phyloP scores from a whole-genome alignment of 345 rosid species.

The Melaleuca quinquenervia region DNA sequence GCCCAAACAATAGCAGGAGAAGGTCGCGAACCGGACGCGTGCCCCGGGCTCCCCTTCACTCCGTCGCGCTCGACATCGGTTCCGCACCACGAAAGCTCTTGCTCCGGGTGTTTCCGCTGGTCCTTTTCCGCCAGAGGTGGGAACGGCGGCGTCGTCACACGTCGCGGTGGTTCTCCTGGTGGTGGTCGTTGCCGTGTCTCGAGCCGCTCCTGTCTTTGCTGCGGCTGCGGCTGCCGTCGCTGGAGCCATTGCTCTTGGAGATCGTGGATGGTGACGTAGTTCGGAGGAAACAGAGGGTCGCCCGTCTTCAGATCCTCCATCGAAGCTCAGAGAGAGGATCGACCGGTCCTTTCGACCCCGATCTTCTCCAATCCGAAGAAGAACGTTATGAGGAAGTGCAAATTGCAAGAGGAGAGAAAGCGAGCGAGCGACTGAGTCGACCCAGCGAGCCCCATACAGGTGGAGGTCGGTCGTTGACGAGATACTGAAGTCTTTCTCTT shows the following conservation, averaged over 20 bases:
- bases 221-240: neutral
- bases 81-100: neutral
- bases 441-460: neutral
- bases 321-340: neutral
- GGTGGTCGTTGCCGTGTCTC: neutral
- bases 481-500: neutral
- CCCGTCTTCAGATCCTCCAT: conserved; percentile 6
- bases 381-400: neutral
- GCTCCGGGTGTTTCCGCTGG: neutral
- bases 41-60: neutral
- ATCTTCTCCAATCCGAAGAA: neutral
- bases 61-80: neutral
- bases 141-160: neutral
- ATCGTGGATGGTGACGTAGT: conserved; percentile 12
- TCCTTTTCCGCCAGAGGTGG: neutral
- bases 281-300: conserved; percentile 2
- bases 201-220: neutral
- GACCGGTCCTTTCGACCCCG: neutral
- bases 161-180: neutral
- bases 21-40: neutral
- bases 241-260: conserved; percentile 8
- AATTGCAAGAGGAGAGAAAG: neutral
- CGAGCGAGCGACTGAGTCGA: neutral
- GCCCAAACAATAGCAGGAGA: neutral
- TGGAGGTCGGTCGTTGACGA: neutral